These are phyloP conservation scores for Phytophthora litchii DNA, from an alignment of 352 stramenopile genomes.

Conservation along the genomic window DNA sequence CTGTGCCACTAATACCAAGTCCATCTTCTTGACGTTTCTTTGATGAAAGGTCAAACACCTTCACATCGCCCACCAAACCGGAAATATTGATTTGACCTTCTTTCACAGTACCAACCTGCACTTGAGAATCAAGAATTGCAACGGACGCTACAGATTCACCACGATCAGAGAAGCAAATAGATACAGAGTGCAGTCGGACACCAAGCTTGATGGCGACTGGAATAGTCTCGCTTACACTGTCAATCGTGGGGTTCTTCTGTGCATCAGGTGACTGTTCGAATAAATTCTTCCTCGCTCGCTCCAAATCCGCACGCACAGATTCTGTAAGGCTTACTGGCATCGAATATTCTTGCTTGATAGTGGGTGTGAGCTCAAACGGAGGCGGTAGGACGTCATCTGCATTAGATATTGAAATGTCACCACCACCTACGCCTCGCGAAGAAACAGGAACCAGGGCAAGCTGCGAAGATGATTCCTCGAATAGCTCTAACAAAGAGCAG, in stretches of 20 bases:
- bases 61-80: constrained; percentile 64
- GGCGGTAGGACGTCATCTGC: constrained; percentile 44
- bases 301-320: constrained; percentile 80
- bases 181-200: constrained; percentile 74
- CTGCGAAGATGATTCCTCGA: constrained; percentile 72
- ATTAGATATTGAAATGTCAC: constrained; percentile 10
- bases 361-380: constrained; percentile 65
- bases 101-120: constrained; percentile 41
- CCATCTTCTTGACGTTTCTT: constrained; percentile 39
- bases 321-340: constrained; percentile 79
- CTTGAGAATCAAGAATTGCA: constrained; percentile 62
- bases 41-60: constrained; percentile 72
- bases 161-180: constrained; percentile 78
- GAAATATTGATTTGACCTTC: constrained; percentile 42
- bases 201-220: constrained; percentile 46
- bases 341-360: constrained; percentile 71
- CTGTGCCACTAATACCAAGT: constrained; percentile 21
- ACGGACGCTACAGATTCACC: constrained; percentile 67
- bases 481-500: constrained; percentile 74
- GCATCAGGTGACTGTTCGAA: constrained; percentile 37
- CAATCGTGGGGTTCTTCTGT: constrained; percentile 1
- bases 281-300: constrained; percentile 71
- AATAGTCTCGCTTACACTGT: constrained; percentile 7
- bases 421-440: constrained; percentile 21
- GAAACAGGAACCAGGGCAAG: constrained; percentile 37